A percentile compares a stretch with the other conserved stretches of the same genome.
phyloP scores from a whole-genome alignment of 169 alveolate genomes.

The Plasmodium berghei region DNA sequence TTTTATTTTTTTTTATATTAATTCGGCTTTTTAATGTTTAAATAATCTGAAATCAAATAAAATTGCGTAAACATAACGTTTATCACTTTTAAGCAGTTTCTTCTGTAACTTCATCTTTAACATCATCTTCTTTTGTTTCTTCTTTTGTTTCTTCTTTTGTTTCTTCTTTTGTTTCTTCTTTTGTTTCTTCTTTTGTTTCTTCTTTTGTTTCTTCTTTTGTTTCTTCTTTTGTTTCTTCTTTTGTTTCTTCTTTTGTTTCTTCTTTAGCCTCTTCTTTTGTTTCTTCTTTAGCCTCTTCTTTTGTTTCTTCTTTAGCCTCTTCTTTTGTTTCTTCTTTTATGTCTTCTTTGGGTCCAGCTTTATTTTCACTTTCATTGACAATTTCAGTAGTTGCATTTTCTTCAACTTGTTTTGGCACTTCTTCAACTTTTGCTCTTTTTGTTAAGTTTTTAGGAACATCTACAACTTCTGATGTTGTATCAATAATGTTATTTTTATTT shows the following conservation, averaged over 20 bases:
- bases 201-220: not conserved
- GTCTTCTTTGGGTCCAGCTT: not conserved
- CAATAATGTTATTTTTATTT: not conserved
- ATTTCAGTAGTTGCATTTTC: not conserved
- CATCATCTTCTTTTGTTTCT: not conserved
- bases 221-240: not conserved
- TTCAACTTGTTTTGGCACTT: not conserved
- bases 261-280: not conserved
- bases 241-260: not conserved
- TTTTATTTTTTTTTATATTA: no score
- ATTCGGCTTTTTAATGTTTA: no score
- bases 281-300: not conserved
- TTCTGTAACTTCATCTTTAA: not conserved
- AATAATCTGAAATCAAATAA: no score
- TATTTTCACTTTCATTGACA: not conserved
- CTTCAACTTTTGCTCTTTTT: conserved; percentile 39
- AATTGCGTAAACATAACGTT: no score
- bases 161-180: not conserved
- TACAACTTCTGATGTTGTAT: not conserved
- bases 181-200: not conserved
- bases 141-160: not conserved
- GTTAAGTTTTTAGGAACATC: not conserved
- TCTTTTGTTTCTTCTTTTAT: not conserved
- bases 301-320: not conserved
- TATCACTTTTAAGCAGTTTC: not conserved